Evolutionary conservation across 192 early-diverging fungal genomes (phyloP).

Genomic region (Oehlia diaphana): DNA sequence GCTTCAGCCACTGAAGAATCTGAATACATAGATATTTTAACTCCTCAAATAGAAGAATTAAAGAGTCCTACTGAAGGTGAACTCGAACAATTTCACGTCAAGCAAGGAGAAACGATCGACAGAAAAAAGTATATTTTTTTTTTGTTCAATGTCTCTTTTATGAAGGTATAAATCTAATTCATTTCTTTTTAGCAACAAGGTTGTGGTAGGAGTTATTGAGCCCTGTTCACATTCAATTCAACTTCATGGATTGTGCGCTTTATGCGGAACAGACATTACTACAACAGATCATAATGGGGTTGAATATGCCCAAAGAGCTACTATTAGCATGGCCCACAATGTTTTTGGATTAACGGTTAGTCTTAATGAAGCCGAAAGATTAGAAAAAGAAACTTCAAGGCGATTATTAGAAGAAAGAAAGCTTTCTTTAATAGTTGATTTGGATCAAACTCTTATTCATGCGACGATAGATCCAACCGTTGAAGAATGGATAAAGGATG

Average conservation of each 20-base stretch:
- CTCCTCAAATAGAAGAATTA: conserved; percentile 2
- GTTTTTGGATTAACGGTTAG: conserved; percentile 68
- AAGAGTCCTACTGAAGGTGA: conserved; percentile 14
- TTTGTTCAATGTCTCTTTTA: background rate
- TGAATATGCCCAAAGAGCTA: conserved; percentile 57
- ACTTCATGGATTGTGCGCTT: conserved; percentile 75
- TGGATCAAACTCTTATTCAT: conserved; percentile 98
- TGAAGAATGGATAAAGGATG: conserved; percentile 70
- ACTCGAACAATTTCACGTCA: background rate
- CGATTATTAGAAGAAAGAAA: conserved; percentile 67
- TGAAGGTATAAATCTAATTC: background rate
- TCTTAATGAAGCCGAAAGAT: conserved; percentile 63
- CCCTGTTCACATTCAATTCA: conserved; percentile 76
- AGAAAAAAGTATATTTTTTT: background rate
- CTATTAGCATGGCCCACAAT: conserved; percentile 81
- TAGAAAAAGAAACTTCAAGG: conserved; percentile 68
- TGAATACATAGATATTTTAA: background rate
- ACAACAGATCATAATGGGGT: conserved; percentile 35
- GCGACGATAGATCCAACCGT: conserved; percentile 80
- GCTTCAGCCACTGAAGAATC: background rate
- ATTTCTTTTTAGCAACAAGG: background rate
- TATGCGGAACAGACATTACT: conserved; percentile 75
- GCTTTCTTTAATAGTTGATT: conserved; percentile 90
- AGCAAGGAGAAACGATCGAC: background rate
- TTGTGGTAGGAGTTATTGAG: conserved; percentile 28